Conservation (phyloP, 805 yeast genomes). For the Ogataea kodamae region DNA sequence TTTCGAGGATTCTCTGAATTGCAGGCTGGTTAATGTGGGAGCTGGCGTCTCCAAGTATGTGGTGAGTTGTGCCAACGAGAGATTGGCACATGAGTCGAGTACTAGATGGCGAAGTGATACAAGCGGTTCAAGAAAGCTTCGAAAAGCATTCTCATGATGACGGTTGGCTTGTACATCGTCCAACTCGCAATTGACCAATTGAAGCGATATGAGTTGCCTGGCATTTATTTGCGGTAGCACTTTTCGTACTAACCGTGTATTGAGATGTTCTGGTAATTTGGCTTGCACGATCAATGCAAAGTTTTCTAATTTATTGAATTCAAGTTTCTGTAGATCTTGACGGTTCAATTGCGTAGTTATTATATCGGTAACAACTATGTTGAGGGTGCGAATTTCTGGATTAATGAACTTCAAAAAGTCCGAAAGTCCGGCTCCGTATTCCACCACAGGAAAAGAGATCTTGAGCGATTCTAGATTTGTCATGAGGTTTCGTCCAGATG, state of each 20-base stretch:
- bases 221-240: conserved; percentile 2
- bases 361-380: conserved; percentile 9
- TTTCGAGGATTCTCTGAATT: conserved; percentile 12
- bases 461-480: conserved; percentile 11
- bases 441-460: conserved; percentile 15
- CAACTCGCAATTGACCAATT: conserved; percentile 12
- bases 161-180: conserved; percentile 5
- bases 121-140: conserved; percentile 2
- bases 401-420: conserved; percentile 11
- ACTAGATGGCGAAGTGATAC: conserved; percentile 3
- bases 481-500: conserved; percentile 14
- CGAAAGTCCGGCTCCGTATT: conserved; percentile 17
- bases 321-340: not conserved
- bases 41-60: conserved; percentile 3
- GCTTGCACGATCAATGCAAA: conserved; percentile 7
- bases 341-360: conserved; percentile 1
- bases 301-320: conserved; percentile 3
- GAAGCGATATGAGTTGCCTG: conserved; percentile 7
- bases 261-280: conserved; percentile 4
- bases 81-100: conserved; percentile 9
- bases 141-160: too few species aligned
- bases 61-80: conserved; percentile 8
- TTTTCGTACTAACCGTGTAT: conserved; percentile 2
- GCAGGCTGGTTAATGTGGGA: conserved; percentile 3
- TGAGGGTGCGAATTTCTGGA: conserved; percentile 10